phyloP scores from a whole-genome alignment of 768 basidiomycete genomes.

The Suillus subalutaceus region DNA sequence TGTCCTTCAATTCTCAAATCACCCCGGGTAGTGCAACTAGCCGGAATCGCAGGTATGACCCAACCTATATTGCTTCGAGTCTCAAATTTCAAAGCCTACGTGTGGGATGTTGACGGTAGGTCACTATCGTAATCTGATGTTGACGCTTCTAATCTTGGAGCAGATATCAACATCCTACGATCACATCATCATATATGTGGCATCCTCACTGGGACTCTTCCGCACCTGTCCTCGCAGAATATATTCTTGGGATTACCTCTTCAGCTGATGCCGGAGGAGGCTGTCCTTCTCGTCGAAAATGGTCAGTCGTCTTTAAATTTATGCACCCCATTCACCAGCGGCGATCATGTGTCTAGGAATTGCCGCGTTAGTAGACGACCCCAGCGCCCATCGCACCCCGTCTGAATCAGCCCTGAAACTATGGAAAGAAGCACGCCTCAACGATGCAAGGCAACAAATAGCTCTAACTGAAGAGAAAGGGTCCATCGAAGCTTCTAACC shows the following conservation, averaged over 20 bases:
- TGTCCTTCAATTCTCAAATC: background rate
- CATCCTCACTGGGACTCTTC: conserved; percentile 85
- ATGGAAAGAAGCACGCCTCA: conserved; percentile 57
- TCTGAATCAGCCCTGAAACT: conserved; percentile 45
- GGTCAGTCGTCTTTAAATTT: conserved; percentile 45
- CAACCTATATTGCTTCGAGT: conserved; percentile 62
- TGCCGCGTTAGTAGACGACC: conserved; percentile 79
- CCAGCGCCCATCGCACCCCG: conserved; percentile 55
- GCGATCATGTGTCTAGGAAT: conserved; percentile 50
- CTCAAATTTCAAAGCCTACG: conserved; percentile 77
- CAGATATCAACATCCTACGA: conserved; percentile 83
- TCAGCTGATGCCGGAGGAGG: conserved; percentile 89
- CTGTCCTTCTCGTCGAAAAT: conserved; percentile 81
- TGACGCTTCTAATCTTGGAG: conserved; percentile 10
- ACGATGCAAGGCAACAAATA: conserved; percentile 51
- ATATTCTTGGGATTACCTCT: conserved; percentile 93
- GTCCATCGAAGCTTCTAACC: conserved; percentile 44
- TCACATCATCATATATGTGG: conserved; percentile 84
- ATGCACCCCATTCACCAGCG: conserved; percentile 5
- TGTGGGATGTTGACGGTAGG: conserved; percentile 89
- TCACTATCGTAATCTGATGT: background rate
- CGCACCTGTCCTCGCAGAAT: conserved; percentile 95
- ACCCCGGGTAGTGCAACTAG: background rate
- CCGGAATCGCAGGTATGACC: conserved; percentile 6
- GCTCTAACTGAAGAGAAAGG: conserved; percentile 51